Percentiles rank a stretch among this genome's conserved stretches.
Evolutionary conservation across 768 basidiomycete genomes (phyloP).

Genomic region (Pulveroboletus sp.): DNA sequence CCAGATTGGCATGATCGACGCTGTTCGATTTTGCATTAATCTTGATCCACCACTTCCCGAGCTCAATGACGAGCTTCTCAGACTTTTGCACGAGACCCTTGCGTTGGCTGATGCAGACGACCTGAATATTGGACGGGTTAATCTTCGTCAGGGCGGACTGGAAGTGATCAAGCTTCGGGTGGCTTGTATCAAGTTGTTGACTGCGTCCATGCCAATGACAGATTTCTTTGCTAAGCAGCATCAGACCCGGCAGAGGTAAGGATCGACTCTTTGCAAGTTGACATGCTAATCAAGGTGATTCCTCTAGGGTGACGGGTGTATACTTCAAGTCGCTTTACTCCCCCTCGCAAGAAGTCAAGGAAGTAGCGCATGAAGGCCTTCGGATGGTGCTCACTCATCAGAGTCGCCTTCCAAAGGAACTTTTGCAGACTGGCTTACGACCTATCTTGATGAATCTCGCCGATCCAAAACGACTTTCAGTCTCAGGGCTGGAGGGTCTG

Average conservation of each 20-base stretch:
- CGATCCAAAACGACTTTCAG: conserved; percentile 90
- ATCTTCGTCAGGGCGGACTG: conserved; percentile 67
- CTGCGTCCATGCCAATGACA: conserved; percentile 90
- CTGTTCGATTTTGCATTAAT: conserved; percentile 88
- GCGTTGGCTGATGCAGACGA: conserved; percentile 97
- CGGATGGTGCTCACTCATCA: conserved; percentile 86
- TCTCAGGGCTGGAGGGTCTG: conserved; percentile 87
- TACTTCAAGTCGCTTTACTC: conserved; percentile 99
- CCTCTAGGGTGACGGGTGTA: conserved; percentile 77
- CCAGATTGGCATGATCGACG: conserved; percentile 98
- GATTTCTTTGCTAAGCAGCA: conserved; percentile 88
- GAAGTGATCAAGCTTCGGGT: conserved; percentile 89
- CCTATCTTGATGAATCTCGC: conserved; percentile 98
- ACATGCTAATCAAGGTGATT: conserved; percentile 3
- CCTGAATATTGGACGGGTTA: conserved; percentile 68
- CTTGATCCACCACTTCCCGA: conserved; percentile 87
- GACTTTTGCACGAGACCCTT: conserved; percentile 88
- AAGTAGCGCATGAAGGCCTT: conserved; percentile 91
- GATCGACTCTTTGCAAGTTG: not conserved
- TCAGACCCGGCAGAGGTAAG: conserved; percentile 79
- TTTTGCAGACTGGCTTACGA: conserved; percentile 90
- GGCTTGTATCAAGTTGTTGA: conserved; percentile 88
- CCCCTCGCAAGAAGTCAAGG: conserved; percentile 83
- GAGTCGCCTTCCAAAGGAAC: conserved; percentile 87
- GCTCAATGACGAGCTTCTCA: conserved; percentile 85